A percentile compares a stretch with the other conserved stretches of the same genome.
phyloP scores from a whole-genome alignment of 202 grass and related monocot species.

The Zizania palustris region DNA sequence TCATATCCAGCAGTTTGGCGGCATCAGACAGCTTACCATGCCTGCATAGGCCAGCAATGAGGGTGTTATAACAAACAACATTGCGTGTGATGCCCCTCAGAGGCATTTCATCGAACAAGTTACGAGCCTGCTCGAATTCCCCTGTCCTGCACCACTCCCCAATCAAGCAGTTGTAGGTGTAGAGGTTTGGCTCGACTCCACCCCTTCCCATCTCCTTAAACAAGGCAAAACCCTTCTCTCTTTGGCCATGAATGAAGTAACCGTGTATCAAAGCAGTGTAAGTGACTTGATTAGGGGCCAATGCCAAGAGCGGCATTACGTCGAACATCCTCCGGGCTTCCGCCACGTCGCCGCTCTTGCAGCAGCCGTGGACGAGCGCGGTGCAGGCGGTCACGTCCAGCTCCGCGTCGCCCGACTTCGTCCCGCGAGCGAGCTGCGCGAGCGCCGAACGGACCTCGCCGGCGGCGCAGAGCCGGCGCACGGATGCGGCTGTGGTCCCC shows the following conservation, averaged over 20 bases:
- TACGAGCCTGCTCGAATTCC: constrained; percentile 42
- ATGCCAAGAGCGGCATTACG: constrained; percentile 42
- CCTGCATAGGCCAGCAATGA: constrained; percentile 56
- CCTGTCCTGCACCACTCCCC: constrained; percentile 35
- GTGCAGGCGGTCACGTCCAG: constrained; percentile 57
- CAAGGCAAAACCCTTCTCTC: constrained; percentile 43
- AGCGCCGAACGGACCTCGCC: constrained; percentile 35
- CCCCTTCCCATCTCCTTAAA: constrained; percentile 54
- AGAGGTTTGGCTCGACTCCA: constrained; percentile 42
- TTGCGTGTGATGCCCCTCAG: constrained; percentile 48
- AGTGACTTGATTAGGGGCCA: constrained; percentile 61
- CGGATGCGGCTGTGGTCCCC: constrained; percentile 49
- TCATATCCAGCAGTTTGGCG: constrained; percentile 39
- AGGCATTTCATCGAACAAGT: constrained; percentile 67
- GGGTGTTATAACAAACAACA: constrained; percentile 62
- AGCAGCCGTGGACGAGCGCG: constrained; percentile 59
- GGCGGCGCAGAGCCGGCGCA: constrained; percentile 45
- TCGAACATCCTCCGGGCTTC: constrained; percentile 53
- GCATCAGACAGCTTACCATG: constrained; percentile 44
- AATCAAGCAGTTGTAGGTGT: constrained; percentile 69
- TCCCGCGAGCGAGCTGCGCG: constrained; percentile 35
- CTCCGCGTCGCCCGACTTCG: constrained; percentile 31
- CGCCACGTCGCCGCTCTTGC: constrained; percentile 48
- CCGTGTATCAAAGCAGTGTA: constrained; percentile 73
- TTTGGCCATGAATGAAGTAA: constrained; percentile 46